Evolutionary conservation across 441 rosid species (phyloP), one percentile per base, ranked within the genome.

Genomic region (Brassica hybrid): DNA sequence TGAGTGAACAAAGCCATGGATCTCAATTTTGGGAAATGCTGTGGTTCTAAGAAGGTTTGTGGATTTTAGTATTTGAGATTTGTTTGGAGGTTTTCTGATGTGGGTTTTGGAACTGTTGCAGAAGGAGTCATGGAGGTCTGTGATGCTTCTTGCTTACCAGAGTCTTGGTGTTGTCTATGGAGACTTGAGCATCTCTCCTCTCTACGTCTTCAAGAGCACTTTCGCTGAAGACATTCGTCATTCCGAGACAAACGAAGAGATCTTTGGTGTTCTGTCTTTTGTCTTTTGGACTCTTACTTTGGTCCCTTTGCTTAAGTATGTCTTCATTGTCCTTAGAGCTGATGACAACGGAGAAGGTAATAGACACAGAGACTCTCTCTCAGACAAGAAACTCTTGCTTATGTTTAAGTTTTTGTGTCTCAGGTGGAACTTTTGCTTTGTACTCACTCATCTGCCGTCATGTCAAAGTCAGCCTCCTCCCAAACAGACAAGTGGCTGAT

Each of bases 131-230:
- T 88, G 98, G 96, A 91, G 90, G 88, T 86, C 93, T 7, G 69
- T 88, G 27, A 19, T 90, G 88, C 75, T 89, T 64, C 89, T 92
- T 84, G 95, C 98, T 45, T 96, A 94, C 81, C 99, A 96, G 78
- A 95, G 97, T 82, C 93, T 95, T 63, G 97, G 99, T 64, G 99
- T 96, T 16, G 99, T 92, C 5, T 94, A 96, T 57, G 99, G 99
- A 11, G 99, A 96, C 85, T 85, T 96, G 19, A 86, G 99, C 73
- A 96, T 88, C 64, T 96, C 99, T 13, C 99, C 99, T 30, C 91
- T 96, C 48, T 96, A 96, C 67, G 98, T 96, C 64, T 96, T 89
- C 72, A 94, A 92, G 84, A 91, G 94, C 84, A 91, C 99, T 70
- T 96, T 94, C 60, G 96, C 98, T 38, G 96, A 93, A 75, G 97